Percentiles rank a stretch among this genome's conserved stretches.
phyloP scores from a whole-genome alignment of 805 yeast species.

The Candida broadrunensis region DNA sequence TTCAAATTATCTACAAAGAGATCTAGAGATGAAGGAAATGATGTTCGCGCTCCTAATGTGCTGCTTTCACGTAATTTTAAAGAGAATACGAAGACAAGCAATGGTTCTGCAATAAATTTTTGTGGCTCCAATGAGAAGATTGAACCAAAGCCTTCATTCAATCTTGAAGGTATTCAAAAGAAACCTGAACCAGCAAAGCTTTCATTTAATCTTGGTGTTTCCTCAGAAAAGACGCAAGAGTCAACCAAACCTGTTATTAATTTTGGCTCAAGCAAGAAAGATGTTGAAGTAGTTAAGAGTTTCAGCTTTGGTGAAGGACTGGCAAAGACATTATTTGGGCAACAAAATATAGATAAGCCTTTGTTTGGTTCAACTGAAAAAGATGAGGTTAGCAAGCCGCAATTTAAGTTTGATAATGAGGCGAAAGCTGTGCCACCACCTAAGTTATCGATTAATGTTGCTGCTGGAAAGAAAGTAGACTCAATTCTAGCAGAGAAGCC shows the following conservation, averaged over 20 bases:
- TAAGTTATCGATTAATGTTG: slow-evolving; percentile 13
- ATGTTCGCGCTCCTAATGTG: no score
- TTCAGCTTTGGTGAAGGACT: no score
- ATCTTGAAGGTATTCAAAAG: slow-evolving; percentile 1
- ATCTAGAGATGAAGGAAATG: not conserved
- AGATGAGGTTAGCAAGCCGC: no score
- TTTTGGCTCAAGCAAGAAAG: not conserved
- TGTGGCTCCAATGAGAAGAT: no score
- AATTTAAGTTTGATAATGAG: no score
- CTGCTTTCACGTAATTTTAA: not conserved
- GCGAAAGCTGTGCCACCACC: no score
- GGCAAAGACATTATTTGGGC: no score
- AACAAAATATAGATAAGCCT: no score
- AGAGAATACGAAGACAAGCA: not conserved
- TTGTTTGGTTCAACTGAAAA: no score
- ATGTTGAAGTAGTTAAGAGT: no score
- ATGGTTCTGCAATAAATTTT: not conserved
- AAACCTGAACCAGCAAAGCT: slow-evolving; percentile 5
- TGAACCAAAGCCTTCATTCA: slow-evolving; percentile 4
- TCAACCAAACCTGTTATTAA: not conserved
- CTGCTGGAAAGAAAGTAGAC: slow-evolving; percentile 2
- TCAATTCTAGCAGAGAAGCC: not conserved
- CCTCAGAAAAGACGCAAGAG: not conserved
- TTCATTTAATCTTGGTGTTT: slow-evolving; percentile 7
- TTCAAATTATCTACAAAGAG: not conserved